Evolutionary conservation across 768 basidiomycete species (phyloP), one percentile per base, ranked within the genome.

Genomic region (Cyclocybe cylindracea): DNA sequence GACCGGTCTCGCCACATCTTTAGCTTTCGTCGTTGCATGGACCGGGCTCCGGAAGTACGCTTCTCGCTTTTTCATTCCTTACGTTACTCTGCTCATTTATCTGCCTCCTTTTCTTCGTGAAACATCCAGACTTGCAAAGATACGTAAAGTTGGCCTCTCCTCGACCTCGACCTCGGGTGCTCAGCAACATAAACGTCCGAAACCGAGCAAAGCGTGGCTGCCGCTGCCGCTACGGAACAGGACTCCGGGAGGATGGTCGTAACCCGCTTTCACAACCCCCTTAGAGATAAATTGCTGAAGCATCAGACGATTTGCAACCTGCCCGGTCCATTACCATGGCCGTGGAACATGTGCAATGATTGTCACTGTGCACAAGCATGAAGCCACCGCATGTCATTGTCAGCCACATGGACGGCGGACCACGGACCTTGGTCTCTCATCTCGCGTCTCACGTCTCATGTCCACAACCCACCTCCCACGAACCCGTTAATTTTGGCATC

Each of bases 11-110:
- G 84, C 90, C 7, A 74, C 83, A 31, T 70, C 77, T 47, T 59
- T 87, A 34, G 85, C 87, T 2, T 61, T 83, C 29, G 53, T 86
- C 36, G 82, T 90, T 44, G 83, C 84, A n/a, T 77, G 78, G 69
- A 64, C 74, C 35, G 91, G 91, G 4, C 71, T 91, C 16, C 79
- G 88, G 58, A 86, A 77, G 77, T 86, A 63, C 47, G 65, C 67
- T 38, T n/a, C 32, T 42, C 38, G 19, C 16, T 10, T 34, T 19
- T 24, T 45, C 32, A 51, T 50, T 5, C 24, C 24, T 24, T 24
- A 24, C 24, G 24, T 24, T 24, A 24, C 36, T 50, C 53, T 40
- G 37, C 32, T 48, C 44, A 44, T 46, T 18, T 44, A 39, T 35
- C 16, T 55, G 14, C 46, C 33, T 32, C 38, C 35, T 18, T 49